Evolutionary conservation across 2,329 filamentous ascomycete species (phyloP).

Genomic region (Sporothrix pallida): DNA sequence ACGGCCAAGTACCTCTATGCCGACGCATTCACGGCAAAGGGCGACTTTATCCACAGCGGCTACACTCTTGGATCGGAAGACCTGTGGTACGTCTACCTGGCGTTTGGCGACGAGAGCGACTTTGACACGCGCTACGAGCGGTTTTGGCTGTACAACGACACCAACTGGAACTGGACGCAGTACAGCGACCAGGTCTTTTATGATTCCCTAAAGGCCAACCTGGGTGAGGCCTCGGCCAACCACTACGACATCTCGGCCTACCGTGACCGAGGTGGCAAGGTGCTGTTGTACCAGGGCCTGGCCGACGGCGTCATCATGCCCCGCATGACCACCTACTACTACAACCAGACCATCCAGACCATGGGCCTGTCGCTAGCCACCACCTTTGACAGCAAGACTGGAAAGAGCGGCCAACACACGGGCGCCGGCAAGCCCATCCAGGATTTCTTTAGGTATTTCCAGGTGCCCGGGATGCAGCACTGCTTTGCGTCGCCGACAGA

Average conservation of each 20-base stretch:
- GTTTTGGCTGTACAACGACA: constrained; percentile 43
- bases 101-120: constrained; percentile 36
- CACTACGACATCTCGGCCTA: constrained; percentile 43
- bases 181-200: constrained; percentile 42
- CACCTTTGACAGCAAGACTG: too few species aligned
- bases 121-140: constrained; percentile 42
- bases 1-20: constrained; percentile 34
- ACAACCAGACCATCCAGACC: constrained; percentile 43
- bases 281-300: constrained; percentile 52
- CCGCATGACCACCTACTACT: constrained; percentile 45
- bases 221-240: constrained; percentile 43
- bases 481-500: constrained; percentile 47
- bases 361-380: constrained; percentile 43
- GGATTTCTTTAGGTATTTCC: constrained; percentile 58
- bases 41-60: constrained; percentile 42
- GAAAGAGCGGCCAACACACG: background rate
- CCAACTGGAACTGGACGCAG: constrained; percentile 43
- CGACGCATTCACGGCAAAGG: constrained; percentile 26
- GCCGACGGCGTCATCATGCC: constrained; percentile 48
- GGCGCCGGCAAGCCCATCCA: constrained; percentile 43
- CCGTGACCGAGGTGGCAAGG: constrained; percentile 47
- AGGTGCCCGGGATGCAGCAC: constrained; percentile 58
- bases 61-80: constrained; percentile 54
- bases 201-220: constrained; percentile 40
- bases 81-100: constrained; percentile 40